These are phyloP conservation scores for Carex cristatella DNA, from an alignment of 176 grass and related monocot species.

Conservation along the genomic window DNA sequence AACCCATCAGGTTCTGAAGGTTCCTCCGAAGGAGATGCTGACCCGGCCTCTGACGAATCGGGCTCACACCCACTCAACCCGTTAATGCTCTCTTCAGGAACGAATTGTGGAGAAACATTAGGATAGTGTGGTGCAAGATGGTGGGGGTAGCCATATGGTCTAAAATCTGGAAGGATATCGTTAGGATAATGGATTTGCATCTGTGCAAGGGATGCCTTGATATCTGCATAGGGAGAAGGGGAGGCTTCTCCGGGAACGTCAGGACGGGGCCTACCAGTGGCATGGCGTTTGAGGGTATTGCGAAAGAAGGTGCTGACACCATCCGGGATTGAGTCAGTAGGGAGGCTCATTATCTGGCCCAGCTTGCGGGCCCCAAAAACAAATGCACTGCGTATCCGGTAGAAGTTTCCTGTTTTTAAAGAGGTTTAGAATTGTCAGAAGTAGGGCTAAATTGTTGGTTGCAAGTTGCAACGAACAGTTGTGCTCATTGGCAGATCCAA, in stretches of 20 bases:
- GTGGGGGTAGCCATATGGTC: not conserved
- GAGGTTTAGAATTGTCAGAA: not conserved
- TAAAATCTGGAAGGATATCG: not conserved
- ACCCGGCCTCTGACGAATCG: not conserved
- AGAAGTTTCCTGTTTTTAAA: conserved; percentile 60
- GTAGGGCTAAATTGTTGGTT: not conserved
- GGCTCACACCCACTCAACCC: not conserved
- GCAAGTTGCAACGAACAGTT: not conserved
- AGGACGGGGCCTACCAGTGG: conserved; percentile 21
- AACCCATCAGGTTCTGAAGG: conserved; percentile 17
- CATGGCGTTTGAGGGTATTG: conserved; percentile 66
- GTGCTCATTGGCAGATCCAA: not conserved
- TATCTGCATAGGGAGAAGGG: not conserved
- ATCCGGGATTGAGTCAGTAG: conserved; percentile 34
- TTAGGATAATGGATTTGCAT: conserved; percentile 7
- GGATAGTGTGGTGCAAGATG: not conserved
- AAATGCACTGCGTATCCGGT: conserved; percentile 86
- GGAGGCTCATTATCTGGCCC: conserved; percentile 55
- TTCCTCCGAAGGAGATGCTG: not conserved
- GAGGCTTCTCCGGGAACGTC: conserved; percentile 4
- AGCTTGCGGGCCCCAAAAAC: conserved; percentile 84
- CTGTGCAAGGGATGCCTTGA: not conserved
- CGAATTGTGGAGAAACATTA: not conserved
- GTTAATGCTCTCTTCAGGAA: not conserved
- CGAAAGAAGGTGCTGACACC: conserved; percentile 72